phyloP scores from a whole-genome alignment of 352 stramenopile species.

The Aphanomyces cochlioides region DNA sequence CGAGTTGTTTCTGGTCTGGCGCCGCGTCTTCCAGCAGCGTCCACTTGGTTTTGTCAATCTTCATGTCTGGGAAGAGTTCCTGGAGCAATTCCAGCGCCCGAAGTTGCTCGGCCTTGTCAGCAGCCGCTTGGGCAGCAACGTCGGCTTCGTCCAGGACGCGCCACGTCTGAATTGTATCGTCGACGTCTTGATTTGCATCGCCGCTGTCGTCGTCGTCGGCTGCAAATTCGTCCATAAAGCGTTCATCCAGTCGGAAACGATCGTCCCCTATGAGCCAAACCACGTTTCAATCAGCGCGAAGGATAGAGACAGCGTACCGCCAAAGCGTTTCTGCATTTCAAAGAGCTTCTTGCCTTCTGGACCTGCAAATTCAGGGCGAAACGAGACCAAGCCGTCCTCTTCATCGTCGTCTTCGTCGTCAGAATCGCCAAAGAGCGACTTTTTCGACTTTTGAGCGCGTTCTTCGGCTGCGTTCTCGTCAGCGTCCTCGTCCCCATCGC shows the following conservation, averaged over 20 bases:
- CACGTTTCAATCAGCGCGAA: neutral
- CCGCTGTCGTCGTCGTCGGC: conserved; percentile 46
- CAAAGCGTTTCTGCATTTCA: conserved; percentile 78
- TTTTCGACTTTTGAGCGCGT: conserved; percentile 16
- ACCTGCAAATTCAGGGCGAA: conserved; percentile 70
- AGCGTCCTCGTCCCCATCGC: conserved; percentile 51
- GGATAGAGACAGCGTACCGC: conserved; percentile 27
- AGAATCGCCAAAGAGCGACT: conserved; percentile 44
- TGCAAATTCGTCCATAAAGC: conserved; percentile 67
- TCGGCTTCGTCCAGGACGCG: conserved; percentile 42
- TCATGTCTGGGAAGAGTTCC: conserved; percentile 60
- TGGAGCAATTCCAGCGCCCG: conserved; percentile 50
- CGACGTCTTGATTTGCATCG: conserved; percentile 26
- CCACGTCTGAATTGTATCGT: conserved; percentile 49
- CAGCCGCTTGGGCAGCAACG: conserved; percentile 37
- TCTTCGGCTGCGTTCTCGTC: conserved; percentile 28
- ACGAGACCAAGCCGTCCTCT: conserved; percentile 35
- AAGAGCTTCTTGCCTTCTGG: conserved; percentile 68
- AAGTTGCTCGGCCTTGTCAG: conserved; percentile 49
- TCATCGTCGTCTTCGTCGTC: conserved; percentile 37
- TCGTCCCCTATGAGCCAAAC: conserved; percentile 39
- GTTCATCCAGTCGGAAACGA: conserved; percentile 71
- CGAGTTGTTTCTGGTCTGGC: conserved; percentile 20
- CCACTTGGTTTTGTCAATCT: conserved; percentile 56
- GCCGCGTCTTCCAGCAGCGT: neutral